Conservation (phyloP, 2,329 filamentous ascomycete species). For the Tolypocladium sp. region DNA sequence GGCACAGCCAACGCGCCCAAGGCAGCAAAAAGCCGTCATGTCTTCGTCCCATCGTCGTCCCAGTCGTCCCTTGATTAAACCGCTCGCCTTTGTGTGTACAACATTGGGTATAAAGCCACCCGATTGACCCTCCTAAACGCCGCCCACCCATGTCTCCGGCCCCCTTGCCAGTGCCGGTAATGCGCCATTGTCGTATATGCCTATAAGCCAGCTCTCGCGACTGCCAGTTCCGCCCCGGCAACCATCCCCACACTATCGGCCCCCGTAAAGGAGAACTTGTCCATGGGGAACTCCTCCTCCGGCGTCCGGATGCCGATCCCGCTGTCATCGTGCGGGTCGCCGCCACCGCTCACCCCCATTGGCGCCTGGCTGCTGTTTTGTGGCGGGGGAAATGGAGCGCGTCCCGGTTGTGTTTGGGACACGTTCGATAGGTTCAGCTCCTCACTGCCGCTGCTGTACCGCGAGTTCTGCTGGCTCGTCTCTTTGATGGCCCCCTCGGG, state of each 20-base stretch:
- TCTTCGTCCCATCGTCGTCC: constrained; percentile 20
- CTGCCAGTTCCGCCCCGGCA: constrained; percentile 17
- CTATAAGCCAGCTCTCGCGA: constrained; percentile 6
- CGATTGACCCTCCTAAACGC: constrained; percentile 4
- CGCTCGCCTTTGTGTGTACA: constrained; percentile 1
- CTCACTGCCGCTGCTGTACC: constrained; percentile 36
- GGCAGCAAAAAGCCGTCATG: constrained; percentile 14
- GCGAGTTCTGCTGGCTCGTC: constrained; percentile 21
- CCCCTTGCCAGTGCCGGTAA: not conserved
- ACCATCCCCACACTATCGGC: constrained; percentile 25
- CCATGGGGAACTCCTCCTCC: constrained; percentile 54
- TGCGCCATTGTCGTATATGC: not conserved
- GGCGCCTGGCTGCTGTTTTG: constrained; percentile 33
- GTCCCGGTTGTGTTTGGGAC: constrained; percentile 37
- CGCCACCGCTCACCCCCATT: constrained; percentile 21
- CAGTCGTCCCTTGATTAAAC: constrained; percentile 17
- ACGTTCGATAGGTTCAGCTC: constrained; percentile 34
- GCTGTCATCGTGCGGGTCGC: constrained; percentile 57
- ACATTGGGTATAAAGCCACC: constrained; percentile 6
- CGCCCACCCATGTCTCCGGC: not conserved
- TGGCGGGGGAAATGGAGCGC: constrained; percentile 39
- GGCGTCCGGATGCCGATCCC: constrained; percentile 64
- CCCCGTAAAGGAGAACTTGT: constrained; percentile 44
- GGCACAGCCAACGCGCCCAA: not conserved
- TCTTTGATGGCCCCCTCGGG: constrained; percentile 26